phyloP scores from a whole-genome alignment of 768 basidiomycete genomes.

The Plicaturopsis crispa region DNA sequence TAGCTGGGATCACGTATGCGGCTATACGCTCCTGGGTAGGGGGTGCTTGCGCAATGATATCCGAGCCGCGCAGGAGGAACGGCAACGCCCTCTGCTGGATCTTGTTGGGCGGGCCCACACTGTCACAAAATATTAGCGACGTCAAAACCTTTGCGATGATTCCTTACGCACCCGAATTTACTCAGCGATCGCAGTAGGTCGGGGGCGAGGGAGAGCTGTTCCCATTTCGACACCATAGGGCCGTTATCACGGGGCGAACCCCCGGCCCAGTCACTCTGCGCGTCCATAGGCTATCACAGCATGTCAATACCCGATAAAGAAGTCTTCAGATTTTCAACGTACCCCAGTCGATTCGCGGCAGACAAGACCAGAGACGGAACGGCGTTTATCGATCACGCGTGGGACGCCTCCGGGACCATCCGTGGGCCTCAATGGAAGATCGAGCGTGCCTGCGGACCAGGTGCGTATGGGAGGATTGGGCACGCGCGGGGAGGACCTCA shows the following conservation, averaged over 20 bases:
- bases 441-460: conserved; percentile 79
- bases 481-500: conserved; percentile 50
- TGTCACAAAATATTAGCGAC: conserved; percentile 20
- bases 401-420: conserved; percentile 27
- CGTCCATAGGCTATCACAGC: conserved; percentile 40
- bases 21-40: conserved; percentile 98
- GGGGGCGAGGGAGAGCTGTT: conserved; percentile 78
- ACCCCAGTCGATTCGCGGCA: conserved; percentile 74
- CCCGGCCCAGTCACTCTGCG: conserved; percentile 45
- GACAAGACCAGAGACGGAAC: conserved; percentile 60
- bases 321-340: too few species aligned
- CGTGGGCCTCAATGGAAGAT: conserved; percentile 57
- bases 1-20: conserved; percentile 90
- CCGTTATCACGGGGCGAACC: conserved; percentile 61
- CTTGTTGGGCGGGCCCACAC: conserved; percentile 97
- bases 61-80: conserved; percentile 87
- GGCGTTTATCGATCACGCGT: conserved; percentile 51
- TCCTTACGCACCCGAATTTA: conserved; percentile 79
- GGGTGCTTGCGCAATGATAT: conserved; percentile 98
- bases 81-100: conserved; percentile 96
- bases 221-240: conserved; percentile 91
- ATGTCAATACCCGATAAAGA: too few species aligned
- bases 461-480: conserved; percentile 72
- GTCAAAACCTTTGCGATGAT: not conserved
- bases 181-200: conserved; percentile 83